phyloP scores from a whole-genome alignment of 352 stramenopile species.

The Phytophthora nicotianae region DNA sequence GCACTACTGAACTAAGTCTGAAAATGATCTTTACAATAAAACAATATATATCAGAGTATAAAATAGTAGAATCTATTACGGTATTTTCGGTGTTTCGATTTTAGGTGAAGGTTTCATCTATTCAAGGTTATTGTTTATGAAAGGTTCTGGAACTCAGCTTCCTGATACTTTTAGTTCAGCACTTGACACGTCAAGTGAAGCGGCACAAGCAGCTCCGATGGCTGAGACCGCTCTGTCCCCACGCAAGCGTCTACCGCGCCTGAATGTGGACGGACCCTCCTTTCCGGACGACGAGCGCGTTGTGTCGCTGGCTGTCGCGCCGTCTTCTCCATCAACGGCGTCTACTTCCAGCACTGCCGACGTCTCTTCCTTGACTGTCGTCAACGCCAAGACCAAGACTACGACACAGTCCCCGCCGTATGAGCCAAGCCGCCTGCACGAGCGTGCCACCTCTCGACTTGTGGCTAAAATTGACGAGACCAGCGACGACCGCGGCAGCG shows the following conservation, averaged over 20 bases:
- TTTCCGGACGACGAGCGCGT: constrained; percentile 8
- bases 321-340: constrained; percentile 30
- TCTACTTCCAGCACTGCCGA: constrained; percentile 30
- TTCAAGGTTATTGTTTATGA: neutral
- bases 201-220: constrained; percentile 6
- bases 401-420: constrained; percentile 16
- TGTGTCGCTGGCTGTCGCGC: constrained; percentile 16
- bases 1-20: neutral
- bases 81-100: too few species aligned
- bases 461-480: constrained; percentile 14
- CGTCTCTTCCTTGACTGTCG: neutral
- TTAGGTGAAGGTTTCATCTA: too few species aligned
- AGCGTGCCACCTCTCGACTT: constrained; percentile 22
- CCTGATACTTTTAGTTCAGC: neutral
- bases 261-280: constrained; percentile 17
- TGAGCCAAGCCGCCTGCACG: constrained; percentile 15
- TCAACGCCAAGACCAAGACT: constrained; percentile 9
- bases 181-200: constrained; percentile 17
- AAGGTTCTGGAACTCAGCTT: neutral
- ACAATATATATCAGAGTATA: too few species aligned
- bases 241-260: constrained; percentile 37
- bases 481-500: constrained; percentile 13
- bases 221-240: constrained; percentile 22
- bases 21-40: neutral
- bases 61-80: too few species aligned